Conservation (phyloP, 306 rosid genomes). For the Casuarina glauca region DNA sequence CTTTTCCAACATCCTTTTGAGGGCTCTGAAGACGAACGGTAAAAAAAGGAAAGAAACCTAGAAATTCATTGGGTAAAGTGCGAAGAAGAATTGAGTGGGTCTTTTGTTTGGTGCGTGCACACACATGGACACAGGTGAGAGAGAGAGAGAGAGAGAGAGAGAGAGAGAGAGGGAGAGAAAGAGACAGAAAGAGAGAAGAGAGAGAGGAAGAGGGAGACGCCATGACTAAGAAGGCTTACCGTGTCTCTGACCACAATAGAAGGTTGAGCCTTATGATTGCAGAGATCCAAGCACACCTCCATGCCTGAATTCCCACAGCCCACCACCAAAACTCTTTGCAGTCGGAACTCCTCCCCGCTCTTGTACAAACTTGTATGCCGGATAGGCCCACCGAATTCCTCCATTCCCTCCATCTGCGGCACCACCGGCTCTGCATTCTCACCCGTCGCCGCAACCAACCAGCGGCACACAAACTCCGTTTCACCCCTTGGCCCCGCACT, state of each 20-base stretch:
- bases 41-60: too few relatives aligned
- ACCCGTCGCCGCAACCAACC: conserved; percentile 83
- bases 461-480: conserved; percentile 57
- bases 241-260: conserved; percentile 77
- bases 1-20: too few relatives aligned
- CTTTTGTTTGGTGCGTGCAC: background rate
- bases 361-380: conserved; percentile 73
- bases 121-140: background rate
- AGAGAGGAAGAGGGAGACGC: background rate
- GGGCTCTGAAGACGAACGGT: too few relatives aligned
- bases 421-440: conserved; percentile 84
- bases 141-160: background rate
- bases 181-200: background rate
- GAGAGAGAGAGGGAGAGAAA: background rate
- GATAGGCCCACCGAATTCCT: conserved; percentile 50
- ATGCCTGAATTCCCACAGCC: conserved; percentile 97
- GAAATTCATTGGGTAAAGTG: background rate
- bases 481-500: background rate
- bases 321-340: conserved; percentile 72
- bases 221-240: conserved; percentile 39
- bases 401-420: conserved; percentile 56
- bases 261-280: conserved; percentile 68
- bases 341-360: conserved; percentile 61
- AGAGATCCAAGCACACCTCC: conserved; percentile 93
- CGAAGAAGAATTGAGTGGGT: background rate